These are phyloP conservation scores for Rhizopus stolonifer DNA, from an alignment of 371 early-diverging fungal species.

Conservation along the genomic window DNA sequence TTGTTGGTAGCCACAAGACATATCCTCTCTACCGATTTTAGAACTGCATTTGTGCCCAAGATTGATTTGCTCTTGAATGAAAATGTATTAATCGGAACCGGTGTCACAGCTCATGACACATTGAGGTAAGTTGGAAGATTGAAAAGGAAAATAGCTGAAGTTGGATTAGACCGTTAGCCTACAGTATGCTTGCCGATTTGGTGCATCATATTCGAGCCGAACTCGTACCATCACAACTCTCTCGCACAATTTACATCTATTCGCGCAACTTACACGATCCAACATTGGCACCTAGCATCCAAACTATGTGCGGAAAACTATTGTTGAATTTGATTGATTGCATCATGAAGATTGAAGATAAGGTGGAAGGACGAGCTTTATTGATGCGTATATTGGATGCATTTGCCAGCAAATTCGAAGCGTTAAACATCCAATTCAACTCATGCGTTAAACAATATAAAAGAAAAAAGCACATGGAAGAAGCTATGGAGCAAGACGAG, in stretches of 20 bases:
- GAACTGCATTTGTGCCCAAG: conserved; percentile 82
- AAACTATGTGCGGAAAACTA: conserved; percentile 94
- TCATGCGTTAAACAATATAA: conserved; percentile 52
- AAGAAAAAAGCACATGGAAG: conserved; percentile 32
- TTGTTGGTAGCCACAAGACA: conserved; percentile 93
- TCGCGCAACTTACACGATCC: conserved; percentile 89
- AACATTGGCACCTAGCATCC: conserved; percentile 85
- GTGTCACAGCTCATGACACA: conserved; percentile 91
- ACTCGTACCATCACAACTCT: conserved; percentile 76
- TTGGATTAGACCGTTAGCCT: conserved; percentile 75
- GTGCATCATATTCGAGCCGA: conserved; percentile 92
- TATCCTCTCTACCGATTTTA: conserved; percentile 89
- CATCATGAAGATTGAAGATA: conserved; percentile 71
- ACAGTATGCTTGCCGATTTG: conserved; percentile 93
- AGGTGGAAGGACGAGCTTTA: conserved; percentile 66
- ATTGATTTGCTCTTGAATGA: conserved; percentile 89
- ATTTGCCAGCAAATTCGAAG: conserved; percentile 75
- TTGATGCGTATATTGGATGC: conserved; percentile 85
- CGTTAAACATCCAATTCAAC: conserved; percentile 67
- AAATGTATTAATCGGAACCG: conserved; percentile 88
- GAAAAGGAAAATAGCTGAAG: not conserved
- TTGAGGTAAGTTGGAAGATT: conserved; percentile 57
- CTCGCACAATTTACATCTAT: conserved; percentile 84
- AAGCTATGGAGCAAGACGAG: not conserved
- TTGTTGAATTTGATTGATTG: conserved; percentile 88